Base-by-base conservation (phyloP, 345 rosid species). In the Moricandia moricandioides region DNA sequence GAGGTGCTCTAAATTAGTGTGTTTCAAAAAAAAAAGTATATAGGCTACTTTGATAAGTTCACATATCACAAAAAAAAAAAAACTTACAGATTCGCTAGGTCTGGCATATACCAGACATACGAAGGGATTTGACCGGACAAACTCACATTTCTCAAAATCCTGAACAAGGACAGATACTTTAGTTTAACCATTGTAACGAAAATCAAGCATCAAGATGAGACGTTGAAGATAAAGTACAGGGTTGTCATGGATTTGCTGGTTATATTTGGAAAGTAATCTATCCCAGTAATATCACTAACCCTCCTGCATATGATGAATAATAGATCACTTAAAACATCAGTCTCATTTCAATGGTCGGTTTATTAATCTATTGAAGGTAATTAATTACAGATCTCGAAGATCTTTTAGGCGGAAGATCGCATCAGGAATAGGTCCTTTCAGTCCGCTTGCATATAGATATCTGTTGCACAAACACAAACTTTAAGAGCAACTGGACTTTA, bases 41-140 rank as follows among this genome's bases (percentile, higher is more conserved):
- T n/a, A n/a, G n/a, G n/a, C n/a, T n/a, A n/a, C n/a, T n/a, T n/a
- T n/a, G n/a, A n/a, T n/a, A n/a, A n/a, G n/a, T n/a, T 27, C 18
- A 45, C 51, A 51, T 8, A 47, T 49, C 55, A 49, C 55, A 49
- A 7, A 49, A 49, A 14, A 65, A 65, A 7, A 9, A 4, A 1
- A 33, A 63, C 78, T 74, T 67, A 67, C 78, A 74, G 65, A 43
- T 5, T 5, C 40, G 3, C 2, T 56, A 26, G 33, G 4, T 0
- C 2, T 13, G 18, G 1, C 18, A 56, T 11, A 17, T 4, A 6
- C 75, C 75, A 76, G 14, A 76, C 18, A 70, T 69, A 62, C 11
- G 80, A 0, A 69, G 80, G 75, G 43, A 76, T 63, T 7, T 57
- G 7, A 27, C 75, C 80, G 31, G 75, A 70, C 70, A 76, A 9